Evolutionary conservation across 192 early-diverging fungal species (phyloP).

Genomic region (Lunasporangiospora selenospora): DNA sequence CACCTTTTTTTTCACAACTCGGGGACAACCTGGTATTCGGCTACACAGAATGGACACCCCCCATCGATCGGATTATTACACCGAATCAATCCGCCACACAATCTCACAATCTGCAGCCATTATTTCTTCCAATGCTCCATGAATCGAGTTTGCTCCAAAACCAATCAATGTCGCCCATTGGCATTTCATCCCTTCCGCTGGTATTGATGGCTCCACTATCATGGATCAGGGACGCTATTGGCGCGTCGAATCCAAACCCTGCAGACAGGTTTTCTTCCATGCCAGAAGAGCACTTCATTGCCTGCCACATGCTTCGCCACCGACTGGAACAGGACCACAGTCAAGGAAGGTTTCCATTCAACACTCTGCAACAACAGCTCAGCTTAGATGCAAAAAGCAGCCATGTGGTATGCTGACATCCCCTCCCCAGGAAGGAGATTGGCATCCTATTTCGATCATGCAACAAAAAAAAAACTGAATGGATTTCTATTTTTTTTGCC

Average conservation of each 20-base stretch:
- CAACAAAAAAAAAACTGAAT: background rate
- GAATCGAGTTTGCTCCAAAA: constrained; percentile 74
- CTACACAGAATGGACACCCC: too few species aligned
- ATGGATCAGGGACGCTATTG: constrained; percentile 84
- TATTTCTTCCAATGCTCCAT: constrained; percentile 77
- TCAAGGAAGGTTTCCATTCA: constrained; percentile 23
- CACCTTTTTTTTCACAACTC: too few species aligned
- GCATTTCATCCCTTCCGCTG: constrained; percentile 74
- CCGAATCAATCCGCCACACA: constrained; percentile 65
- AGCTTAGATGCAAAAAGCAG: background rate
- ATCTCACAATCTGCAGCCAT: constrained; percentile 71
- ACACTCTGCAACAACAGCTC: background rate
- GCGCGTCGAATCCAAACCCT: constrained; percentile 66
- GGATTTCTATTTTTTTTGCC: constrained; percentile 4
- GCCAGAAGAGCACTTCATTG: too few species aligned
- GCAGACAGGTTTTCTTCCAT: constrained; percentile 22
- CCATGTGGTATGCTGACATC: background rate
- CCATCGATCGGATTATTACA: too few species aligned
- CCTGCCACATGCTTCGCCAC: constrained; percentile 25
- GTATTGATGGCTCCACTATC: constrained; percentile 84
- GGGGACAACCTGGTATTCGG: too few species aligned
- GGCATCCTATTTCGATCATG: background rate
- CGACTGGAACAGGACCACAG: constrained; percentile 39
- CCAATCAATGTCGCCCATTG: constrained; percentile 87
- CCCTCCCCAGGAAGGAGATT: background rate